Percentiles rank a stretch among this genome's conserved stretches.
phyloP scores from a whole-genome alignment of 305 asterid species.

The Fraxinus dipetala region DNA sequence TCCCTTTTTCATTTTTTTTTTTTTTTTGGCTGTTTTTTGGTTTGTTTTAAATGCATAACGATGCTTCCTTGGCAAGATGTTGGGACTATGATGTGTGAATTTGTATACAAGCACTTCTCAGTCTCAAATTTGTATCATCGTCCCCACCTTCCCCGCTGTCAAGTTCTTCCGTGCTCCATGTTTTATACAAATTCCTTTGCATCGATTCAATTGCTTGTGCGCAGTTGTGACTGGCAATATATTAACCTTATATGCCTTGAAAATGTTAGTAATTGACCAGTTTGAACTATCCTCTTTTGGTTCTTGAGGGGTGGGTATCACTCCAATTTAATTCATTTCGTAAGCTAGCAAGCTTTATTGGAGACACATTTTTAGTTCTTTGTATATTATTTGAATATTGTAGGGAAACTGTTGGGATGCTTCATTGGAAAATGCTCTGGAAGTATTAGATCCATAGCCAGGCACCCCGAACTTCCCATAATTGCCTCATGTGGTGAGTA shows the following conservation, averaged over 20 bases:
- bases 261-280: neutral
- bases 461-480: slow-evolving; percentile 69
- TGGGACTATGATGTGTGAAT: neutral
- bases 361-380: neutral
- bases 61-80: neutral
- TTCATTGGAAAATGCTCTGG: slow-evolving; percentile 84
- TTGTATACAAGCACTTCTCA: neutral
- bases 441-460: slow-evolving; percentile 48
- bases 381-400: slow-evolving; percentile 16
- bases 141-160: neutral
- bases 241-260: neutral
- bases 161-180: neutral
- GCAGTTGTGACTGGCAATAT: neutral
- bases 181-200: neutral
- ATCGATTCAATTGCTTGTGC: neutral
- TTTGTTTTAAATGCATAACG: neutral
- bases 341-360: slow-evolving; percentile 1
- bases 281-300: neutral
- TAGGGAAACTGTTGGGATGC: slow-evolving; percentile 84
- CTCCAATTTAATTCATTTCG: neutral
- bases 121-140: slow-evolving; percentile 2
- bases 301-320: neutral
- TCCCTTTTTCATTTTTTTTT: neutral
- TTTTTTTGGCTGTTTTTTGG: neutral
- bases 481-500: slow-evolving; percentile 85